Conservation (phyloP, 2,329 filamentous ascomycete species). For the Ascochyta rabiei region DNA sequence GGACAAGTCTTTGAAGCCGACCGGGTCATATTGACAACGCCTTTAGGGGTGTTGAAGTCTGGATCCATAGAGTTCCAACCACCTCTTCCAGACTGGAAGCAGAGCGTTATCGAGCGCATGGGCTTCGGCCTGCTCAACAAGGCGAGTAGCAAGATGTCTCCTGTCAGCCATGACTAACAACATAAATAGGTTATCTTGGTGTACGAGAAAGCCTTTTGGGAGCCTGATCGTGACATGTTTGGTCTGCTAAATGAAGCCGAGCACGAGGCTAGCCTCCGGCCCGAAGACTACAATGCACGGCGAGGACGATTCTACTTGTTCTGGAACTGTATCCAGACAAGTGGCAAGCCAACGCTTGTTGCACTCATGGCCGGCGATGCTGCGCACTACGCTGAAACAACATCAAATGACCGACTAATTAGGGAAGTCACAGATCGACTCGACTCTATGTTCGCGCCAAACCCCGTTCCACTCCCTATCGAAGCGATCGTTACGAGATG, state of each 20-base stretch:
- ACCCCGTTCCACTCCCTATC: slow-evolving; percentile 72
- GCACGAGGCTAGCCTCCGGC: slow-evolving; percentile 72
- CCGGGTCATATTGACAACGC: slow-evolving; percentile 86
- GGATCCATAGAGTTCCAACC: slow-evolving; percentile 84
- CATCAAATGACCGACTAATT: slow-evolving; percentile 76
- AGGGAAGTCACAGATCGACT: slow-evolving; percentile 81
- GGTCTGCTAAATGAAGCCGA: slow-evolving; percentile 81
- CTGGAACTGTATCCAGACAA: slow-evolving; percentile 93
- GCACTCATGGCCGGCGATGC: slow-evolving; percentile 96
- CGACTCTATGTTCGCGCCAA: slow-evolving; percentile 71
- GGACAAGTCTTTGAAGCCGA: slow-evolving; percentile 82
- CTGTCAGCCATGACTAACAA: slow-evolving; percentile 12
- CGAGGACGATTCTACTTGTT: slow-evolving; percentile 97
- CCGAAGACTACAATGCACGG: slow-evolving; percentile 77
- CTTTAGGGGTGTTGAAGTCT: slow-evolving; percentile 90
- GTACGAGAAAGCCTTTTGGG: slow-evolving; percentile 91
- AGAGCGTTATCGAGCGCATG: slow-evolving; percentile 77
- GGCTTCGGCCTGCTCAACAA: slow-evolving; percentile 97
- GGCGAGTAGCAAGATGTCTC: slow-evolving; percentile 44
- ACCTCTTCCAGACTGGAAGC: slow-evolving; percentile 85
- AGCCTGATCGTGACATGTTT: slow-evolving; percentile 87
- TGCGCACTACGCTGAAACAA: slow-evolving; percentile 83
- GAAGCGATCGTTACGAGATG: slow-evolving; percentile 92
- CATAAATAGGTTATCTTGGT: slow-evolving; percentile 71
- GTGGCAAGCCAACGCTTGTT: slow-evolving; percentile 82